phyloP scores from a whole-genome alignment of 768 basidiomycete genomes.

The Hericium alpestre region DNA sequence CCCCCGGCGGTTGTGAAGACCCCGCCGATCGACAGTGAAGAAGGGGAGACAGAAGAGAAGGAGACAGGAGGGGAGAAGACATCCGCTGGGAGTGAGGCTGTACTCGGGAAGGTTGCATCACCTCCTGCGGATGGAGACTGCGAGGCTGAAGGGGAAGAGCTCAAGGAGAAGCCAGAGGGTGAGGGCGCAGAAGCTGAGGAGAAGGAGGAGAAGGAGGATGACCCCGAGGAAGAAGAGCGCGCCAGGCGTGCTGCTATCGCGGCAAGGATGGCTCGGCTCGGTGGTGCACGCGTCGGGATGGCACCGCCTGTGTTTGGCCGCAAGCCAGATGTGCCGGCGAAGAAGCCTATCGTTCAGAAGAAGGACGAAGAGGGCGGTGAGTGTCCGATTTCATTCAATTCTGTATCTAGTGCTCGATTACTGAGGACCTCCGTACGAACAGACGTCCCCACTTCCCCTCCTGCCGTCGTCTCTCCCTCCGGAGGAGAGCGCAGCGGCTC shows the following conservation, averaged over 20 bases:
- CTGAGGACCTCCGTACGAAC: too few relatives aligned
- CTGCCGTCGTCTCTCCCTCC: not conserved
- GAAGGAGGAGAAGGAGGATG: slow-evolving; percentile 25
- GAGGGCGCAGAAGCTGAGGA: slow-evolving; percentile 12
- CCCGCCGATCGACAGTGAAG: slow-evolving; percentile 35
- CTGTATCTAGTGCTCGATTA: not conserved
- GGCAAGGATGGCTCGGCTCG: slow-evolving; percentile 86
- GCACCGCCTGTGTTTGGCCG: slow-evolving; percentile 59
- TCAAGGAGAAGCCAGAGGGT: not conserved
- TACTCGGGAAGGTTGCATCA: not conserved
- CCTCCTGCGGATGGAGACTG: not conserved
- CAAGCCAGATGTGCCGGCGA: slow-evolving; percentile 30
- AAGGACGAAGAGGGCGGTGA: slow-evolving; percentile 5
- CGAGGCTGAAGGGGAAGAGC: too few relatives aligned
- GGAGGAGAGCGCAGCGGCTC: too few relatives aligned
- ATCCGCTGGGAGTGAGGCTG: not conserved
- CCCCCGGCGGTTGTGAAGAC: slow-evolving; percentile 41
- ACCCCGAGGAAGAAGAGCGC: slow-evolving; percentile 62
- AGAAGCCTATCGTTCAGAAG: slow-evolving; percentile 12
- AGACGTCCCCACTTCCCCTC: slow-evolving; percentile 1
- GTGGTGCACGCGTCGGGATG: slow-evolving; percentile 79
- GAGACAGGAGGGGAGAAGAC: slow-evolving; percentile 6
- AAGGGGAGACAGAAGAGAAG: slow-evolving; percentile 11
- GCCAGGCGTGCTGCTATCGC: slow-evolving; percentile 81
- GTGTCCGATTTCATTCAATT: not conserved